Evolutionary conservation across 768 basidiomycete species (phyloP), one percentile per base, ranked within the genome.

Genomic region (Leccinum boreale): DNA sequence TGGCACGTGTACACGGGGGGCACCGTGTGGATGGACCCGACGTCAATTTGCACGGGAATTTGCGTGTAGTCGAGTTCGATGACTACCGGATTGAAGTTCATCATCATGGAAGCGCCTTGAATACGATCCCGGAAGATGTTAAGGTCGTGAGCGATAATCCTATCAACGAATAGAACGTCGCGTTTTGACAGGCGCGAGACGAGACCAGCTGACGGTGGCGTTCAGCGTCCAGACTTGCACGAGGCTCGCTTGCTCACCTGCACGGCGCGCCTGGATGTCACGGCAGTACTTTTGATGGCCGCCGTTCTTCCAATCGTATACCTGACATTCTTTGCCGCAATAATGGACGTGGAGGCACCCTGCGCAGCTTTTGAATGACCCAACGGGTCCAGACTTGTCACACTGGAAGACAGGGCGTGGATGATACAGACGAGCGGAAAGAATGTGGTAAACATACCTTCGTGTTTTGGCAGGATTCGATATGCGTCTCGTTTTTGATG

Each of bases 321-420:
- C 66, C 48, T 70, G 71, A 52, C 71, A 73, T 55, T 71, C 70
- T 49, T 58, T 70, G 57, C 67, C 62, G 53, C 69, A 70, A 42
- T 70, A 73, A 49, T 69, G 56, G 23, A 71, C 70, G 42, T 69
- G 65, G 46, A 67, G 66, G 52, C 70, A 70, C 9, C 69, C 67
- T 6, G 61, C 61, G 19, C 71, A 70, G 3, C 58, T 62, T 45
- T 67, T 72, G 46, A 71, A 63, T 26, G 65, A 67, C 23, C 63
- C 67, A 8, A 60, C 55, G 21, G 69, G 67, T 17, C 65, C 67
- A 0, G 65, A 63, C 42, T 59, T 73, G 48, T 56, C 56, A 15
- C 69, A 70, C 71, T 73, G 33, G 28, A 58, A 0, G 5, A 8
- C 0, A 31, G 26, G 46, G 6, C 12, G 29, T 53, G 45, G 42